Conservation (phyloP, 2,329 filamentous ascomycete species). For the Simplicillium aogashimaense region DNA sequence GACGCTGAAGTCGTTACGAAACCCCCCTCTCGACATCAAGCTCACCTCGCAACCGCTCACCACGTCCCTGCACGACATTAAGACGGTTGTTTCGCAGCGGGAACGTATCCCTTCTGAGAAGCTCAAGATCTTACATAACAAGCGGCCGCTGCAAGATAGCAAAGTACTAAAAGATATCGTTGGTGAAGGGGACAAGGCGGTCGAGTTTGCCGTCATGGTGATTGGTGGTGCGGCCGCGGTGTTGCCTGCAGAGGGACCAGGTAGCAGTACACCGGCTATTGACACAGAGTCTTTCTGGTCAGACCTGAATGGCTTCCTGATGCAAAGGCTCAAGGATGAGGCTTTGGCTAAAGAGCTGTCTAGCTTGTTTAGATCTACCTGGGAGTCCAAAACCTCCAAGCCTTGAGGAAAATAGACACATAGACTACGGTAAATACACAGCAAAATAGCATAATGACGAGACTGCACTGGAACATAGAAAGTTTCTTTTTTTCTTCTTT, state of each 20-base stretch:
- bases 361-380: constrained; percentile 60
- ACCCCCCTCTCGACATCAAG: constrained; percentile 58
- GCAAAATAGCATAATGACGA: too few relatives aligned
- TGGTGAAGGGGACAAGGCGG: constrained; percentile 32
- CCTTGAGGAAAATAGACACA: constrained; percentile 10
- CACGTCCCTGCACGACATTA: constrained; percentile 72
- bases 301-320: constrained; percentile 72
- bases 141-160: constrained; percentile 72
- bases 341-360: constrained; percentile 53
- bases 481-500: too few relatives aligned
- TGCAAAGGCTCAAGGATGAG: constrained; percentile 68
- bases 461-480: too few relatives aligned
- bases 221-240: constrained; percentile 55
- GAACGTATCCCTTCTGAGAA: constrained; percentile 61
- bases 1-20: constrained; percentile 66
- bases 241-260: constrained; percentile 17
- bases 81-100: constrained; percentile 54
- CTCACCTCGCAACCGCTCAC: constrained; percentile 53
- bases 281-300: constrained; percentile 72
- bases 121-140: constrained; percentile 76
- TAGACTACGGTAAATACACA: background rate
- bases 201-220: constrained; percentile 84
- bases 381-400: constrained; percentile 39
- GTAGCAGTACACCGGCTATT: constrained; percentile 48
- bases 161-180: constrained; percentile 70